Percentiles rank a stretch among this genome's conserved stretches.
These are phyloP conservation scores for Moringa oleifera DNA, from an alignment of 345 rosid genomes.

Conservation along the genomic window DNA sequence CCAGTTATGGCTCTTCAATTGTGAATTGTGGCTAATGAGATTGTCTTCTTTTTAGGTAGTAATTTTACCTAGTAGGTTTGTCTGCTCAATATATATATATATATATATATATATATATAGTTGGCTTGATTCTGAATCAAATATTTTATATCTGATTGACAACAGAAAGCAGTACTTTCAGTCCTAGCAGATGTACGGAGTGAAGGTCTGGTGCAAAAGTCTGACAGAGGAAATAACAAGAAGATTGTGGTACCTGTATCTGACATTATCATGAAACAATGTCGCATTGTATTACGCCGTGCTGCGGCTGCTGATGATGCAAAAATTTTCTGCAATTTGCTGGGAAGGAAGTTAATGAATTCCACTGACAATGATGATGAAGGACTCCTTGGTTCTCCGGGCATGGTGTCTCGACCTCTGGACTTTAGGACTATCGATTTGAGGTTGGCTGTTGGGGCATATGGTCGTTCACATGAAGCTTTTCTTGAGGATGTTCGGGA, in stretches of 20 bases:
- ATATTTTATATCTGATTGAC: slow-evolving; percentile 30
- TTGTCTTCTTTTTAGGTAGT: too few species aligned
- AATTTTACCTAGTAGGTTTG: too few species aligned
- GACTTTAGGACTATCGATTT: slow-evolving; percentile 96
- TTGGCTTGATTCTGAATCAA: slow-evolving; percentile 21
- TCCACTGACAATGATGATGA: slow-evolving; percentile 82
- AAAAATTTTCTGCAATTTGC: slow-evolving; percentile 78
- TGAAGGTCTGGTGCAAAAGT: slow-evolving; percentile 42
- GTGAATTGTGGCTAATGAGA: too few species aligned
- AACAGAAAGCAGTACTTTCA: slow-evolving; percentile 96
- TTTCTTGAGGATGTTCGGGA: slow-evolving; percentile 94
- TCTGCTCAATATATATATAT: too few species aligned
- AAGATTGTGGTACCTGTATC: slow-evolving; percentile 49
- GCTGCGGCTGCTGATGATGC: slow-evolving; percentile 82
- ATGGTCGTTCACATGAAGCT: slow-evolving; percentile 80
- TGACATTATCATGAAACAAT: slow-evolving; percentile 80
- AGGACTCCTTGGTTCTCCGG: slow-evolving; percentile 96
- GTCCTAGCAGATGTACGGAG: slow-evolving; percentile 63
- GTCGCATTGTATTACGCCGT: slow-evolving; percentile 73
- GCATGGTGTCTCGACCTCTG: slow-evolving; percentile 89
- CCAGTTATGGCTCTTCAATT: too few species aligned
- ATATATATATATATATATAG: too few species aligned
- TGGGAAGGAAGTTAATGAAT: slow-evolving; percentile 72
- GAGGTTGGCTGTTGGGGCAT: slow-evolving; percentile 87
- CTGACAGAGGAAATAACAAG: slow-evolving; percentile 51